A percentile compares a stretch with the other conserved stretches of the same genome.
phyloP scores from a whole-genome alignment of 1,139 yeast genomes.

The Blastobotrys persicus region DNA sequence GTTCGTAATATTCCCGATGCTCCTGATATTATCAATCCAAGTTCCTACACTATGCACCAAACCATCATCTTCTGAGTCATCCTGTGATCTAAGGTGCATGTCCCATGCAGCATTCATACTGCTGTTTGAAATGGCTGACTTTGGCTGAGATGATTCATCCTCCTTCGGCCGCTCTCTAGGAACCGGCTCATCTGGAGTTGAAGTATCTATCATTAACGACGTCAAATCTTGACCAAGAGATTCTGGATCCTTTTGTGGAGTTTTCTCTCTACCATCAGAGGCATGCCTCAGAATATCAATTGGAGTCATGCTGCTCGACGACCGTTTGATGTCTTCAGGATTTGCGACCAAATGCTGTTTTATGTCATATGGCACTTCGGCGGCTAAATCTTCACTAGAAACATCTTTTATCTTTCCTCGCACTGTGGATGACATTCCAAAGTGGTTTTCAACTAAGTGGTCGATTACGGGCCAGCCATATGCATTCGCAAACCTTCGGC shows the following conservation, averaged over 20 bases:
- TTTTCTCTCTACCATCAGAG: neutral
- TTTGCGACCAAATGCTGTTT: neutral
- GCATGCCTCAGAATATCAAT: conserved; percentile 8
- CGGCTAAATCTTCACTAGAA: neutral
- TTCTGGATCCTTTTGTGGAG: conserved; percentile 7
- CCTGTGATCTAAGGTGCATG: conserved; percentile 23
- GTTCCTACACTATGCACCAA: conserved; percentile 28
- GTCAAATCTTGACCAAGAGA: neutral
- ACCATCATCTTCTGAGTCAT: conserved; percentile 32
- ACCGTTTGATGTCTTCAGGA: neutral
- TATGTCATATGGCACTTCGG: neutral
- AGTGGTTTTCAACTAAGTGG: conserved; percentile 71
- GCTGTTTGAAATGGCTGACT: conserved; percentile 11
- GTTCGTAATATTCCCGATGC: conserved; percentile 21
- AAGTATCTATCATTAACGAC: conserved; percentile 12
- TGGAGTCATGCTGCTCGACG: conserved; percentile 5
- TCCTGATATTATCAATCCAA: conserved; percentile 29
- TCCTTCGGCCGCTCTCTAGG: neutral
- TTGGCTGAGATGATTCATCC: neutral
- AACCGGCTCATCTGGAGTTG: conserved; percentile 5
- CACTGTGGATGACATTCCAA: conserved; percentile 29
- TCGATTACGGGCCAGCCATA: conserved; percentile 95
- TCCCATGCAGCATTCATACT: conserved; percentile 27
- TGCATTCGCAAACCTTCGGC: conserved; percentile 88
- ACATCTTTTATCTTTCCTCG: neutral